Evolutionary conservation across 1,284 basidiomycete species (phyloP), one percentile per base, ranked within the genome.

Genomic region (Marasmius sp.): DNA sequence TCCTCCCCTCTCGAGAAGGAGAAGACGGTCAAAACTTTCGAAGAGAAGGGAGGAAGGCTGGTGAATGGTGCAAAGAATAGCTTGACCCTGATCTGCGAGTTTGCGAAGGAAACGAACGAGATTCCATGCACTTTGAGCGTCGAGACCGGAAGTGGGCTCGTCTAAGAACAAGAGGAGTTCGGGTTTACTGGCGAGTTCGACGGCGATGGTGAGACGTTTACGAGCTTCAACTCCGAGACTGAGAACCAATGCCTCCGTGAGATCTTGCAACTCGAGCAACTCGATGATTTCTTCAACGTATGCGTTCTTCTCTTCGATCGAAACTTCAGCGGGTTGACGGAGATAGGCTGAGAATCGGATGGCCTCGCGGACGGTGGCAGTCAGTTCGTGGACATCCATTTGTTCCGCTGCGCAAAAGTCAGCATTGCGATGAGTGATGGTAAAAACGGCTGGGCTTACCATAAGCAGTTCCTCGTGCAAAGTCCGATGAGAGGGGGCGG

Each of bases 281-380:
- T 88, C 86, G 49, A 91, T 85, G 74, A 90, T 85, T 66, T 91
- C 87, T 67, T 91, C 89, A 37, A 91, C 89, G 62, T 95, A 96
- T 47, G 80, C 82, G 58, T 93, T 83, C 79, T 96, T 97, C 72
- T 97, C 95, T 59, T 82, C 83, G 66, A 85, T 83, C 0, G 92
- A 72, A 18, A 94, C 81, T 57, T 84, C 77, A 2, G 83, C 81
- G 1, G 94, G 92, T 71, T 97, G 95, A n/a, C 95, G 87, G 27
- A 97, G 83, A 71, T 94, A 86, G 0, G 95, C 95, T 9, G 91
- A 93, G 81, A 97, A 97, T 12, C 89, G 85, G 70, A 97, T 82
- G 1, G 95, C 94, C 72, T 97, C 95, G 22, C 95, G 89, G 49
- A 97, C 91, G 12, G 92, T 91, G 12, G 93, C 86, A 11, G 91